A percentile compares a stretch with the other conserved stretches of the same genome.
Evolutionary conservation across 2,329 filamentous ascomycete genomes (phyloP).

Genomic region (Epichloe gansuensis): DNA sequence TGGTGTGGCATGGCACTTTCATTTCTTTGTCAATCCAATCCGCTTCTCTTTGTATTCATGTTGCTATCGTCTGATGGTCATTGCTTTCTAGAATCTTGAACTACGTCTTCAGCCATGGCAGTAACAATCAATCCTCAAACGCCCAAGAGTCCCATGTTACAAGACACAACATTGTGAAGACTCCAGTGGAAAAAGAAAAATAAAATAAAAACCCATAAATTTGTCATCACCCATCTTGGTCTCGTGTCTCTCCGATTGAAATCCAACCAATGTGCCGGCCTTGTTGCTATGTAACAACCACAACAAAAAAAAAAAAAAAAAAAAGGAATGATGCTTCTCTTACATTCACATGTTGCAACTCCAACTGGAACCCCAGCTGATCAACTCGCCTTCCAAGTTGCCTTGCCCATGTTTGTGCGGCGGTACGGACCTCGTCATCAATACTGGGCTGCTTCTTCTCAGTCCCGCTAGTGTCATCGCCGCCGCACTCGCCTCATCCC

Average conservation of each 20-base stretch:
- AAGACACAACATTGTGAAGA: background rate
- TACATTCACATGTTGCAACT: constrained; percentile 6
- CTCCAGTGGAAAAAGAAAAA: background rate
- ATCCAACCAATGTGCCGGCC: no score
- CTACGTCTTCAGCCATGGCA: background rate
- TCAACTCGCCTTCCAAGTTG: constrained; percentile 8
- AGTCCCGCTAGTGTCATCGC: constrained; percentile 13
- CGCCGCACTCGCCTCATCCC: constrained; percentile 7
- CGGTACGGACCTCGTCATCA: constrained; percentile 2
- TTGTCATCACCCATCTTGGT: no score
- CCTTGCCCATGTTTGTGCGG: background rate
- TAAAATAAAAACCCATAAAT: no score
- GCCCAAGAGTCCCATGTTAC: background rate
- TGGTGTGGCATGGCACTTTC: no score
- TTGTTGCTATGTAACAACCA: no score
- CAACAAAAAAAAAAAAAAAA: no score
- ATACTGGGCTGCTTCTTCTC: constrained; percentile 10
- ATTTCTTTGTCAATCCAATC: no score
- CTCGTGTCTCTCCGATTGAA: no score
- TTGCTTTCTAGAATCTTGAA: background rate
- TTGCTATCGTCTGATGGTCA: background rate
- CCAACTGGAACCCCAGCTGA: constrained; percentile 12
- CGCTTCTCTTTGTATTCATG: background rate
- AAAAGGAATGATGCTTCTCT: no score
- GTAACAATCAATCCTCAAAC: background rate